Percentiles rank a stretch among this genome's conserved stretches.
phyloP scores from a whole-genome alignment of 2,329 filamentous ascomycete species.

The Fusarium fujikuroi region DNA sequence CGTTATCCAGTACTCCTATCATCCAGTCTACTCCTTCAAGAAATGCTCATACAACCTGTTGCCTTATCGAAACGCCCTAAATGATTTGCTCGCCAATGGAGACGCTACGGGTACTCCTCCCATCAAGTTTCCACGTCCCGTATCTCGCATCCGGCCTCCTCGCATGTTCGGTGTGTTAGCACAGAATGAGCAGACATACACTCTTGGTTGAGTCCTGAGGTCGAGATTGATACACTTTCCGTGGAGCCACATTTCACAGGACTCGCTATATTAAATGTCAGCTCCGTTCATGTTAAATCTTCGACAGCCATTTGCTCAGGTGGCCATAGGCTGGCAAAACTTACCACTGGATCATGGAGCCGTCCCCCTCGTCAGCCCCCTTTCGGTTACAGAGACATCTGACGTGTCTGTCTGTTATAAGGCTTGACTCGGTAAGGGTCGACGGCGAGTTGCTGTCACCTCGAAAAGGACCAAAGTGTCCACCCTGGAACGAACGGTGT shows the following conservation, averaged over 20 bases:
- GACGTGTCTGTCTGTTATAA: slow-evolving; percentile 56
- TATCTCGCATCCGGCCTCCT: slow-evolving; percentile 59
- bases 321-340: slow-evolving; percentile 35
- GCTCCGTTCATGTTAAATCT: slow-evolving; percentile 1
- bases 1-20: slow-evolving; percentile 29
- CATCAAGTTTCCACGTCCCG: slow-evolving; percentile 48
- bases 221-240: slow-evolving; percentile 71
- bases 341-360: slow-evolving; percentile 73
- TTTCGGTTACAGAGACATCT: slow-evolving; percentile 67
- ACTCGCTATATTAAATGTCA: slow-evolving; percentile 60
- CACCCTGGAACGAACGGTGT: slow-evolving; percentile 49
- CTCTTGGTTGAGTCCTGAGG: slow-evolving; percentile 64
- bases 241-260: slow-evolving; percentile 73
- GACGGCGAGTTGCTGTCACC: slow-evolving; percentile 61
- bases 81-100: slow-evolving; percentile 56
- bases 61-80: slow-evolving; percentile 55
- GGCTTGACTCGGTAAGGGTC: slow-evolving; percentile 61
- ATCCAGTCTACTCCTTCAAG: slow-evolving; percentile 34
- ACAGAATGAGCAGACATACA: slow-evolving; percentile 73
- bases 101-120: slow-evolving; percentile 47
- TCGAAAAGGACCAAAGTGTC: slow-evolving; percentile 48
- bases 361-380: slow-evolving; percentile 58
- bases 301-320: not conserved
- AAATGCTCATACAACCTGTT: slow-evolving; percentile 33
- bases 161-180: slow-evolving; percentile 67